Evolutionary conservation across 2,329 filamentous ascomycete species (phyloP).

Genomic region (Alternaria triticimaculans): DNA sequence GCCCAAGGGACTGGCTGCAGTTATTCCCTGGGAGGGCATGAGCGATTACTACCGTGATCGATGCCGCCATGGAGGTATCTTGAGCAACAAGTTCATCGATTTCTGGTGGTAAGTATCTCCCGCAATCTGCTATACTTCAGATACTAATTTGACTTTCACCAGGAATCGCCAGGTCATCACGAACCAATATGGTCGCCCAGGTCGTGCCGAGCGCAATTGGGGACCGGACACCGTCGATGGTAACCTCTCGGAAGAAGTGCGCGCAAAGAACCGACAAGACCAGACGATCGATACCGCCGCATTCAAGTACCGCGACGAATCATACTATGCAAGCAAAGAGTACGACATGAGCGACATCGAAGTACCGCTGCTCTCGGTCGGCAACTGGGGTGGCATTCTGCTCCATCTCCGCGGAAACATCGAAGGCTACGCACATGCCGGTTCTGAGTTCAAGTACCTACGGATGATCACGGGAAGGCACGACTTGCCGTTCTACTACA

Average conservation of each 20-base stretch:
- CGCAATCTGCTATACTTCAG: too few species aligned
- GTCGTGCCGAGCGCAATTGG: constrained; percentile 59
- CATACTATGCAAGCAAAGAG: constrained; percentile 70
- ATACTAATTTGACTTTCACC: constrained; percentile 17
- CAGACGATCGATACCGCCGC: constrained; percentile 43
- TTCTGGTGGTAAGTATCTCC: constrained; percentile 62
- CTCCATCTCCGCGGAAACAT: constrained; percentile 74
- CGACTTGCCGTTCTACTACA: constrained; percentile 75
- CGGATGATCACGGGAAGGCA: constrained; percentile 74
- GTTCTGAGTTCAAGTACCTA: constrained; percentile 72
- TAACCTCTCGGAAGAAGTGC: constrained; percentile 61
- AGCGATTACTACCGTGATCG: constrained; percentile 60
- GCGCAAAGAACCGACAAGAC: constrained; percentile 55
- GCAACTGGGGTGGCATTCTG: constrained; percentile 74
- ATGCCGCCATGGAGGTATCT: constrained; percentile 50
- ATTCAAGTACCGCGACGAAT: constrained; percentile 66
- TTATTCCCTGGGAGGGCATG: constrained; percentile 65
- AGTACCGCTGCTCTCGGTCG: constrained; percentile 70
- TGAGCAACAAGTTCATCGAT: constrained; percentile 47
- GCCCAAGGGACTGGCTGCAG: constrained; percentile 59
- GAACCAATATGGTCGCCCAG: constrained; percentile 71
- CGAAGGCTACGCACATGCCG: constrained; percentile 68
- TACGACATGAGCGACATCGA: constrained; percentile 70
- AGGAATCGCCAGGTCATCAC: constrained; percentile 69
- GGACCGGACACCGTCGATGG: constrained; percentile 66